A percentile compares a stretch with the other conserved stretches of the same genome.
These are phyloP conservation scores for Pisolithus albus DNA, from an alignment of 768 basidiomycete genomes.

Conservation along the genomic window DNA sequence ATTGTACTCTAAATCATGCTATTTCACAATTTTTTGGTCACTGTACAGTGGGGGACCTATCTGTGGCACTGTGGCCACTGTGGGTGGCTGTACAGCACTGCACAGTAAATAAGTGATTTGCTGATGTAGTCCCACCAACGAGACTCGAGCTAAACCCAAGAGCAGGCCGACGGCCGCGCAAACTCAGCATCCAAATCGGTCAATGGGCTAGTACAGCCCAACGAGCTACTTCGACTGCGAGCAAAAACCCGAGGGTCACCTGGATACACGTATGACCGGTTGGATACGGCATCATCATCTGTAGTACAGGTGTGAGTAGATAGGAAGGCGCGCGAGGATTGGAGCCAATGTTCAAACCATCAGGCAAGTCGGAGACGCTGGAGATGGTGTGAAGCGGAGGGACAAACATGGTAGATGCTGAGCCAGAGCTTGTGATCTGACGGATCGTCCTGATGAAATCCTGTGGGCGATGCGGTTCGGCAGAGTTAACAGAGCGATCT, in stretches of 20 bases:
- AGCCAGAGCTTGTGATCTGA: constrained; percentile 46
- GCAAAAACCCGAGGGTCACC: constrained; percentile 72
- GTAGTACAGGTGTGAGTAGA: constrained; percentile 56
- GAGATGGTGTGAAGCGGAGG: constrained; percentile 68
- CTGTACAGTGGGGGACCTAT: no score
- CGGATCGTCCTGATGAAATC: constrained; percentile 65
- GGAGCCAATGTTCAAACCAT: constrained; percentile 32
- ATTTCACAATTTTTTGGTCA: no score
- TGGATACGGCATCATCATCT: constrained; percentile 66
- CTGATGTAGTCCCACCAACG: constrained; percentile 31
- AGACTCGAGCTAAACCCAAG: constrained; percentile 39
- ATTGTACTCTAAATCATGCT: no score
- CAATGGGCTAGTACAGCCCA: constrained; percentile 64
- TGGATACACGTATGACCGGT: constrained; percentile 60
- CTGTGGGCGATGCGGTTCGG: constrained; percentile 42
- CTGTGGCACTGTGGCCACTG: no score
- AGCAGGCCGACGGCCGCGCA: constrained; percentile 37
- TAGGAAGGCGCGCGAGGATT: constrained; percentile 41
- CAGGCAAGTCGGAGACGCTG: constrained; percentile 63
- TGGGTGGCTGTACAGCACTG: no score
- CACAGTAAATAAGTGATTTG: no score
- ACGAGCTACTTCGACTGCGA: constrained; percentile 52
- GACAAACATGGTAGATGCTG: constrained; percentile 69
- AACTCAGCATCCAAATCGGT: constrained; percentile 65
- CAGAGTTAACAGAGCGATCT: constrained; percentile 50